Base-by-base conservation (phyloP, 2,329 filamentous ascomycete species). In the Whalleya microplaca region DNA sequence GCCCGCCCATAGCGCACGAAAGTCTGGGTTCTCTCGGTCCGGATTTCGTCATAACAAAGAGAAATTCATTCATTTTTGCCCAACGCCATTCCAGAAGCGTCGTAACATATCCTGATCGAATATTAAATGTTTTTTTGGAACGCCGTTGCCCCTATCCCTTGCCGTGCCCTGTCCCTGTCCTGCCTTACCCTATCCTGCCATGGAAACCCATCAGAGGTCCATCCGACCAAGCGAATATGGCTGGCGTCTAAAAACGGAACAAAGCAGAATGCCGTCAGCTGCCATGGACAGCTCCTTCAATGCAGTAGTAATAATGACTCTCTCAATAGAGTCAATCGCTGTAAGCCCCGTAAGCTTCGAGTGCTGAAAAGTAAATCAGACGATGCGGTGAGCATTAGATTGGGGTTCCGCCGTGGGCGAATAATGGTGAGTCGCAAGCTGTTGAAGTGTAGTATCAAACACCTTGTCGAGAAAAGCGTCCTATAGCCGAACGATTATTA, bases 71-170 rank as follows among this genome's bases (percentile, higher is more conserved):
- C 21, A 27, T 23, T 53, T 50, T 37, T 37, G 27, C 53, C 41
- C 32, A 62, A 58, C 60, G 57, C 60, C 60, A 54, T 48, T 55
- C 47, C 56, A 46, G n/a, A 58, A 53, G 49, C 45, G 43, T 58
- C 60, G 27, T 58, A 51, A 58, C 53, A 56, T 62, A 60, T 62
- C 60, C 60, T 60, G 55, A 52, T 53, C 50, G 41, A 19, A 56
- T 37, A 8, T n/a, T 21, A 23, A 46, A 42, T 51, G 18, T 50
- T 53, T 55, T 58, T 53, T 55, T 58, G 41, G 37, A 55, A 48
- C 45, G 37, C 40, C 42, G 45, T 55, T 37, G 32, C 10, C 32
- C 32, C 27, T 29, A 12, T 16, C 5, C 32, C 32, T 37, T 12
- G 9, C 32, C 32, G 6, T 37, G 32, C 32, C 32, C 32, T 37